These are phyloP conservation scores for Climacium dendroides DNA, from an alignment of 225 moss, liverwort and hornwort species.

Conservation along the genomic window DNA sequence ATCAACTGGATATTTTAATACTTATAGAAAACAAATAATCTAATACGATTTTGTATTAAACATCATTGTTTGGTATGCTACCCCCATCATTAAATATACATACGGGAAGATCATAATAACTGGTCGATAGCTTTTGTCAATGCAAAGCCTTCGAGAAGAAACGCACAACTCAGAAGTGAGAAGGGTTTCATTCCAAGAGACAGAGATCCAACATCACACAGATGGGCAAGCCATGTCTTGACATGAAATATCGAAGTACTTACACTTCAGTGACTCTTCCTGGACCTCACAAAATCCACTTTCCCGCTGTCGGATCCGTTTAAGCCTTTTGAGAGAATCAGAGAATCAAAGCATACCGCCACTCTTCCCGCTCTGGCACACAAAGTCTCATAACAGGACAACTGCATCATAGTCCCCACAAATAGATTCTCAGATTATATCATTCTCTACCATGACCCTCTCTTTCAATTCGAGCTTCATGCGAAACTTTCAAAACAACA, in stretches of 20 bases:
- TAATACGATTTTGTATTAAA: too few relatives aligned
- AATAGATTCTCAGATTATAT: neutral
- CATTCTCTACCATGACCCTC: neutral
- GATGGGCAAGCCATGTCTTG: neutral
- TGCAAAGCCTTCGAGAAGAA: neutral
- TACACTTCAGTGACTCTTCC: conserved; percentile 58
- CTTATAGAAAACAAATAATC: too few relatives aligned
- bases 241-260: conserved; percentile 6
- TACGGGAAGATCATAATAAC: too few relatives aligned
- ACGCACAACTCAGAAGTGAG: neutral
- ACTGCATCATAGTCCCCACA: conserved; percentile 8
- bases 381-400: conserved; percentile 79
- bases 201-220: neutral
- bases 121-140: too few relatives aligned
- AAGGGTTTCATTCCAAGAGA: neutral
- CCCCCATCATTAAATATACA: too few relatives aligned
- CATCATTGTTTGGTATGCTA: too few relatives aligned
- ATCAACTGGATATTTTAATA: too few relatives aligned
- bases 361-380: conserved; percentile 63
- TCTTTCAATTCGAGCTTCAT: neutral
- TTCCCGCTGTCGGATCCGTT: too few relatives aligned
- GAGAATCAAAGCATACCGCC: conserved; percentile 57
- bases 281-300: conserved; percentile 45
- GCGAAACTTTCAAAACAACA: neutral
- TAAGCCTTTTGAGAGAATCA: conserved; percentile 32